Percentiles rank a stretch among this genome's conserved stretches.
These are phyloP conservation scores for Paecilomyces sp. DNA, from an alignment of 2,329 filamentous ascomycete species.

Conservation along the genomic window DNA sequence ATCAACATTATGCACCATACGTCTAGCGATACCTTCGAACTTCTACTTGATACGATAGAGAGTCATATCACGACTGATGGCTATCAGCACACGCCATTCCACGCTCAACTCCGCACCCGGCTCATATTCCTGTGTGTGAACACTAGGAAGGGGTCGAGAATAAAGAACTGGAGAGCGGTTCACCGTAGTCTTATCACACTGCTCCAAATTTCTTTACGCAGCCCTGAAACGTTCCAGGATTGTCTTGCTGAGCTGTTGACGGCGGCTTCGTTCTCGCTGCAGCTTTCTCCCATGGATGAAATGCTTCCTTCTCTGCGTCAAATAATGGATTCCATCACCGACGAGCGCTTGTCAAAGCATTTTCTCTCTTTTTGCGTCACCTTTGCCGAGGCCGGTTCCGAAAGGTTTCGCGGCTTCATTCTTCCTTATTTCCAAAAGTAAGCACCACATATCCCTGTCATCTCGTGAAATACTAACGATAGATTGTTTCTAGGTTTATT, in stretches of 20 bases:
- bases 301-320: slow-evolving; percentile 63
- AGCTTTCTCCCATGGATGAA: slow-evolving; percentile 70
- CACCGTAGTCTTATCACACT: slow-evolving; percentile 50
- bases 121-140: slow-evolving; percentile 57
- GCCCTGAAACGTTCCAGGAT: slow-evolving; percentile 15
- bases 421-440: slow-evolving; percentile 74
- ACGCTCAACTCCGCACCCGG: slow-evolving; percentile 32
- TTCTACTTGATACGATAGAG: slow-evolving; percentile 57
- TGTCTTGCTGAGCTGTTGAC: slow-evolving; percentile 34
- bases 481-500: slow-evolving; percentile 54
- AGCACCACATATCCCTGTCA: slow-evolving; percentile 6
- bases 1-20: slow-evolving; percentile 80
- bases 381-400: slow-evolving; percentile 64
- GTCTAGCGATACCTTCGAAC: slow-evolving; percentile 63
- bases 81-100: slow-evolving; percentile 29
- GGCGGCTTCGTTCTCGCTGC: slow-evolving; percentile 58
- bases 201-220: slow-evolving; percentile 35
- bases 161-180: slow-evolving; percentile 64
- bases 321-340: slow-evolving; percentile 58
- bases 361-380: slow-evolving; percentile 84
- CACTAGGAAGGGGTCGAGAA: slow-evolving; percentile 71
- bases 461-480: slow-evolving; percentile 5
- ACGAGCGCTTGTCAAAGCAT: slow-evolving; percentile 58
- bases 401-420: slow-evolving; percentile 72
- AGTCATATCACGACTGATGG: slow-evolving; percentile 36